A percentile compares a stretch with the other conserved stretches of the same genome.
Evolutionary conservation across 2,329 filamentous ascomycete species (phyloP).

Genomic region (Xylariales sp.): DNA sequence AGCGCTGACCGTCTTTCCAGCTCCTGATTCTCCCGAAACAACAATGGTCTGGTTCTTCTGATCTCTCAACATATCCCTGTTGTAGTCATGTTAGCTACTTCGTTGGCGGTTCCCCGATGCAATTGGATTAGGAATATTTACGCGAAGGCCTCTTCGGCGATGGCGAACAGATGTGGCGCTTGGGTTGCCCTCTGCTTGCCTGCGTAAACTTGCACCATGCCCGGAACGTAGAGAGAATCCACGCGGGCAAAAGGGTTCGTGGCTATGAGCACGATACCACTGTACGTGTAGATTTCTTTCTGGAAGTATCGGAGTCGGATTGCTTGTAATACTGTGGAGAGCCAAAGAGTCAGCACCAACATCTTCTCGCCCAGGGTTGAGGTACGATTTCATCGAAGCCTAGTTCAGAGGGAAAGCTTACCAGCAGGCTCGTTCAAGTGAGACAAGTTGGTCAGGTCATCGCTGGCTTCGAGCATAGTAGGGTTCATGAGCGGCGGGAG

Average conservation of each 20-base stretch:
- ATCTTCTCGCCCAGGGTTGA: too few species aligned
- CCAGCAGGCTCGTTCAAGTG: constrained; percentile 97
- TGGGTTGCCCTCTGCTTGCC: constrained; percentile 95
- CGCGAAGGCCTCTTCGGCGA: constrained; percentile 98
- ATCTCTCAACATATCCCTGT: constrained; percentile 93
- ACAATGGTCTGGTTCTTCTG: constrained; percentile 96
- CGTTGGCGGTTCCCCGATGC: neutral
- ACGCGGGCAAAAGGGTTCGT: constrained; percentile 97
- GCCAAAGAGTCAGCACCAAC: constrained; percentile 13
- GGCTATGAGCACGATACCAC: constrained; percentile 95
- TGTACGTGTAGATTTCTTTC: constrained; percentile 99
- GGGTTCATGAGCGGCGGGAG: constrained; percentile 97
- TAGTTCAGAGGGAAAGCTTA: constrained; percentile 37
- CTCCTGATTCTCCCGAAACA: constrained; percentile 98
- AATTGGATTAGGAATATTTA: constrained; percentile 40
- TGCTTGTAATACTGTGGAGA: constrained; percentile 76
- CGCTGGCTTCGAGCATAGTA: constrained; percentile 94
- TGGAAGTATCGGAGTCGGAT: constrained; percentile 96
- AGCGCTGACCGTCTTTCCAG: constrained; percentile 97
- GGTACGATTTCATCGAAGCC: constrained; percentile 1
- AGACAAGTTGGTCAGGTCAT: constrained; percentile 94
- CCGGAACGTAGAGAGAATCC: constrained; percentile 95
- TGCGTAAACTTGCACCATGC: constrained; percentile 99
- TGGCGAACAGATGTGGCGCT: constrained; percentile 96
- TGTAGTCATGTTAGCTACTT: constrained; percentile 30